These are phyloP conservation scores for Linnemannia zychae DNA, from an alignment of 192 early-diverging fungal species.

Conservation along the genomic window DNA sequence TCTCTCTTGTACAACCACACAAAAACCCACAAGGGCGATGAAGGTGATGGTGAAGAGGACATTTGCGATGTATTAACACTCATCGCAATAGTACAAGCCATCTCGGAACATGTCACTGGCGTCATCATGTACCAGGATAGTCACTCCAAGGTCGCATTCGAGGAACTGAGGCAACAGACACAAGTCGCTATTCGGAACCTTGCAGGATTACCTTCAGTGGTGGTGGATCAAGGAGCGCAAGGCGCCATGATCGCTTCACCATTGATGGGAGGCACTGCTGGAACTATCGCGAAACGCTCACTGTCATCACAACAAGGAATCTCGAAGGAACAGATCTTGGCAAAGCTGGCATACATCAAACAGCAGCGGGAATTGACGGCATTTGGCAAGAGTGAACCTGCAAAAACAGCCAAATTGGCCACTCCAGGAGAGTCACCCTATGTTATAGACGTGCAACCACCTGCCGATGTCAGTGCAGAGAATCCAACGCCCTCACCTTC, in stretches of 20 bases:
- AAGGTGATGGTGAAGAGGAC: not conserved
- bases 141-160: slow-evolving; percentile 6
- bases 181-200: slow-evolving; percentile 27
- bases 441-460: not conserved
- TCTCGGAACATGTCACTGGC: slow-evolving; percentile 33
- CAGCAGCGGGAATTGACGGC: not conserved
- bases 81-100: slow-evolving; percentile 40
- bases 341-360: slow-evolving; percentile 11
- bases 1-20: slow-evolving; percentile 19
- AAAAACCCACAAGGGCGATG: not conserved
- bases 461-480: not conserved
- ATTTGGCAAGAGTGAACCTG: not conserved
- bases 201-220: not conserved
- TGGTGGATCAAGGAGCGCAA: not conserved
- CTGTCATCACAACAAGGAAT: not conserved
- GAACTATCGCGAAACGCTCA: not conserved
- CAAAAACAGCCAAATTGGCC: not conserved
- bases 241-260: not conserved
- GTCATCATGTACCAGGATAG: slow-evolving; percentile 42
- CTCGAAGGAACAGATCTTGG: slow-evolving; percentile 16
- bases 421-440: not conserved
- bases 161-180: slow-evolving; percentile 30
- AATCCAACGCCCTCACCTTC: not conserved
- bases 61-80: slow-evolving; percentile 26
- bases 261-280: not conserved